A percentile compares a stretch with the other conserved stretches of the same genome.
phyloP scores from a whole-genome alignment of 495 filamentous ascomycete genomes.

The Penicillium daleae region DNA sequence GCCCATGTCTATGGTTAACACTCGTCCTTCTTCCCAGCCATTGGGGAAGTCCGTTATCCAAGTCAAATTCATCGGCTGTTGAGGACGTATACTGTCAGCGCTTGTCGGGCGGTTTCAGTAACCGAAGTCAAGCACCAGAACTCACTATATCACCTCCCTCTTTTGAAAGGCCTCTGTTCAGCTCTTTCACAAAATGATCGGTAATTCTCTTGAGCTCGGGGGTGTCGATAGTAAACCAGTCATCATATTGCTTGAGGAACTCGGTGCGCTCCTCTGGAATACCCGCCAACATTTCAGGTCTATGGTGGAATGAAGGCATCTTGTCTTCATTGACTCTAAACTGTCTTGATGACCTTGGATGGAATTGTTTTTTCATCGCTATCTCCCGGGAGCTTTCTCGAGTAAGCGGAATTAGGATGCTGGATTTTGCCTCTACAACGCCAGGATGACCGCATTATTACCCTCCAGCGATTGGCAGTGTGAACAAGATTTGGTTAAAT shows the following conservation, averaged over 20 bases:
- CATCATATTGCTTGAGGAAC: constrained; percentile 76
- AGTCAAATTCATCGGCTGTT: constrained; percentile 92
- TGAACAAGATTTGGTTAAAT: background rate
- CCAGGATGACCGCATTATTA: constrained; percentile 32
- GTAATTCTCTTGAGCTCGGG: constrained; percentile 86
- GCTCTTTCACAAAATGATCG: constrained; percentile 77
- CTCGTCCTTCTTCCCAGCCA: constrained; percentile 83
- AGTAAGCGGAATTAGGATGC: background rate
- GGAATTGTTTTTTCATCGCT: background rate
- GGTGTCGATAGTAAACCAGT: constrained; percentile 71
- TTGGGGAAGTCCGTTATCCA: constrained; percentile 89
- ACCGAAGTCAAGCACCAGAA: constrained; percentile 14
- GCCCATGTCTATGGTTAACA: constrained; percentile 90
- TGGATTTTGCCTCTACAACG: constrained; percentile 13
- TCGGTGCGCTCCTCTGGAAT: constrained; percentile 71
- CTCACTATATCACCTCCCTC: constrained; percentile 87
- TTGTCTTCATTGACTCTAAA: background rate
- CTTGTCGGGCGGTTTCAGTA: background rate
- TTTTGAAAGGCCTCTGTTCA: constrained; percentile 77
- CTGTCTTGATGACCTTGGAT: background rate
- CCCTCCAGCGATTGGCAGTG: background rate
- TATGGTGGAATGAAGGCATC: constrained; percentile 25
- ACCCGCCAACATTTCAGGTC: constrained; percentile 64
- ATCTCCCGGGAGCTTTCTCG: background rate
- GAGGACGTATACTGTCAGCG: constrained; percentile 6